Base-by-base conservation (phyloP, 495 filamentous ascomycete genomes). In the Penicillium odoratum region DNA sequence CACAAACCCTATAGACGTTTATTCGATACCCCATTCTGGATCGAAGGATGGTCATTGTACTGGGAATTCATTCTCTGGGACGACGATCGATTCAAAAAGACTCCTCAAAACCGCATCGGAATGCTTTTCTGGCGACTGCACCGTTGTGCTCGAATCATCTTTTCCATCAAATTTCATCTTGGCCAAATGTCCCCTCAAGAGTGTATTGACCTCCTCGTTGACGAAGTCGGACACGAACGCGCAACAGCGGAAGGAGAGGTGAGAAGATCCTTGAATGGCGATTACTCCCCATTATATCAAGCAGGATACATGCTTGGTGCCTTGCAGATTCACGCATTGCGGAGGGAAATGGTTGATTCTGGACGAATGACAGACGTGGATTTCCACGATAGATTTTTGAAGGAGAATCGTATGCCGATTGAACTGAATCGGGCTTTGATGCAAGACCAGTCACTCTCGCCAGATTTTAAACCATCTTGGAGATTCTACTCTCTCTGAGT, bases 211-310 rank as follows among this genome's bases (percentile, higher is more conserved):
- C 55, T 81, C 10, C 58, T 67, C 16, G 62, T 65, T 5, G 45
- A 62, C 26, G 30, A 60, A 30, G 79, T 80, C 1, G 80, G 80
- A 16, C 80, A 83, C 61, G 79, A 83, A 63, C 62, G 78, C n/a
- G 71, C 74, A 2, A 81, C 79, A n/a, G 80, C 80, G 6, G 78
- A 83, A 63, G 80, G 78, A 26, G 80, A 82, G 57, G 78, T 83
- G 3, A 69, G 80, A n/a, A 64, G 80, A 7, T 74, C 72, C 11
- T 63, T 79, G 16, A 76, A 71, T 47, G 74, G 73, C 15, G 74
- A 74, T 38, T 82, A 81, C 51, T 68, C 70, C 1, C 78, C 80
- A 7, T 57, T 82, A 9, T 83, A 83, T 61, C 78, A 82, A 61
- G 78, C 76, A 6, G 79, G 77, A 3, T 82, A 83, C 56, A 78